phyloP scores from a whole-genome alignment of 2,329 filamentous ascomycete genomes.

The Didymella lethalis region DNA sequence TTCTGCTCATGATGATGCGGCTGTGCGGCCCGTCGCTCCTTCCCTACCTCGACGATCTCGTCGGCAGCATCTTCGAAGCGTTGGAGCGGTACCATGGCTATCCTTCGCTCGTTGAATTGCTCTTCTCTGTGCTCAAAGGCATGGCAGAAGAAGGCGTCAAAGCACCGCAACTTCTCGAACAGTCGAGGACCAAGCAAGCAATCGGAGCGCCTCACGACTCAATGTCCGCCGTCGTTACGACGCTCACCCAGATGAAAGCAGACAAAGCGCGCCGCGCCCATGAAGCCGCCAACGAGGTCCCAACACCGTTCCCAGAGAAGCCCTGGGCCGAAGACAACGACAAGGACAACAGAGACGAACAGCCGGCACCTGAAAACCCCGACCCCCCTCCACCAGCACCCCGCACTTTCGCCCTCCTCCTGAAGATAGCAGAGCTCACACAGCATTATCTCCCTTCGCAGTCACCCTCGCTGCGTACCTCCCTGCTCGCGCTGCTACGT shows the following conservation, averaged over 20 bases:
- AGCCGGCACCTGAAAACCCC: conserved; percentile 33
- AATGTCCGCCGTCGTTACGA: conserved; percentile 36
- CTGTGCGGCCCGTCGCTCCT: conserved; percentile 82
- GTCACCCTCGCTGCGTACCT: conserved; percentile 78
- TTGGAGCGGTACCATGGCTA: conserved; percentile 97
- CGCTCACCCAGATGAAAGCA: conserved; percentile 47
- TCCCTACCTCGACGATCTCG: conserved; percentile 89
- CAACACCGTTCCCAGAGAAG: conserved; percentile 37
- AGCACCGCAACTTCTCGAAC: conserved; percentile 56
- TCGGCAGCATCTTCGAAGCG: conserved; percentile 89
- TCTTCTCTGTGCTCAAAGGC: conserved; percentile 83
- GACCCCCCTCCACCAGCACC: conserved; percentile 70
- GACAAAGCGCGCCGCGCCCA: conserved; percentile 36
- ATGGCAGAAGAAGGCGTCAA: conserved; percentile 83
- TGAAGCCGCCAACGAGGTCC: conserved; percentile 30
- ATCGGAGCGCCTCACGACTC: conserved; percentile 8
- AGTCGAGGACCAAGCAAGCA: conserved; percentile 1
- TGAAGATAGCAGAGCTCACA: conserved; percentile 81
- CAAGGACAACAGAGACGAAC: conserved; percentile 42
- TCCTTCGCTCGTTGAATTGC: conserved; percentile 78
- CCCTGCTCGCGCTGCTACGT: conserved; percentile 77
- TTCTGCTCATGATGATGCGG: conserved; percentile 91
- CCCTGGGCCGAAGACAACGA: conserved; percentile 49
- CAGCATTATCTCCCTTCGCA: conserved; percentile 91
- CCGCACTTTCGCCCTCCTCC: conserved; percentile 80